Conservation (phyloP, 2,329 filamentous ascomycete genomes). For the Ophiostoma quercus region DNA sequence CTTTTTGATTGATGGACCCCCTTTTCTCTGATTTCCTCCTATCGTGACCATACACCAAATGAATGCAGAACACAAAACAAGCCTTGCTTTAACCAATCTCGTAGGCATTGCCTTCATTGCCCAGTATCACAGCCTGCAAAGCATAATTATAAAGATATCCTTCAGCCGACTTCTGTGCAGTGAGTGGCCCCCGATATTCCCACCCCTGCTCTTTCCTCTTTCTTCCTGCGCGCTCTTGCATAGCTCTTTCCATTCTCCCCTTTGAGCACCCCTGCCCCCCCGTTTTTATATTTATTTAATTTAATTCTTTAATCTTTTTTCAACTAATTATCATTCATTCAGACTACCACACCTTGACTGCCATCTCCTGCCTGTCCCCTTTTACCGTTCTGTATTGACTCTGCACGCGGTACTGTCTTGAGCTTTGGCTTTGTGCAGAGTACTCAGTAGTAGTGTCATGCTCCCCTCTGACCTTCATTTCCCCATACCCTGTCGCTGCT, state of each 20-base stretch:
- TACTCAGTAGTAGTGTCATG: neutral
- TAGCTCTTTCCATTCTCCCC: neutral
- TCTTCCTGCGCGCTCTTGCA: neutral
- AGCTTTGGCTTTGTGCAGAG: neutral
- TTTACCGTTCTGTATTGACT: neutral
- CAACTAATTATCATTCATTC: neutral
- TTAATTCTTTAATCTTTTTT: neutral
- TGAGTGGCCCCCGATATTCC: neutral
- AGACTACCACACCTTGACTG: neutral
- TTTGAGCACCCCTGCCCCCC: neutral
- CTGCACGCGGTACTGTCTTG: too few relatives aligned
- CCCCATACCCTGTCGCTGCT: slow-evolving; percentile 5
- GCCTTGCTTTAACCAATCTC: neutral
- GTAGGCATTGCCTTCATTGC: neutral
- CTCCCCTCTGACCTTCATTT: slow-evolving; percentile 2
- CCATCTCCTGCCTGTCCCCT: neutral
- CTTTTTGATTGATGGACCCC: neutral
- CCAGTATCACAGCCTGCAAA: neutral
- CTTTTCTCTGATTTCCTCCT: neutral
- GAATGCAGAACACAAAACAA: too few relatives aligned
- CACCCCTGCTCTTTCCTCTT: slow-evolving; percentile 2
- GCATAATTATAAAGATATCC: neutral
- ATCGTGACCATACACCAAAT: neutral
- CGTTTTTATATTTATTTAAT: slow-evolving; percentile 1
- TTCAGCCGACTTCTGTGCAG: neutral